Evolutionary conservation across 75 land plant genomes (phyloP).

Genomic region (Chamaecyparis obtusa): DNA sequence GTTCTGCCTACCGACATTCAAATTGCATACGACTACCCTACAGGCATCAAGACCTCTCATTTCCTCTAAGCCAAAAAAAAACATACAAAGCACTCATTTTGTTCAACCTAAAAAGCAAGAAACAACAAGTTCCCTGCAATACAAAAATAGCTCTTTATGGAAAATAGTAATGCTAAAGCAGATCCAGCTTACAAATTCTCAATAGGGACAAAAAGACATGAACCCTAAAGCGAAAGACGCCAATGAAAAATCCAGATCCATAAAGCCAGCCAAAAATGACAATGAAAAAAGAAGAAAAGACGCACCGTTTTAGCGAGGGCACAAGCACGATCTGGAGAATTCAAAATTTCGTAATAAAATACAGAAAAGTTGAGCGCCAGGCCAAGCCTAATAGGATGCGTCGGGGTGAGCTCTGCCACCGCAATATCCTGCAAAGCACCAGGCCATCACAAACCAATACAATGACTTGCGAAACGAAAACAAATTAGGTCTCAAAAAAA

Average conservation of each 20-base stretch:
- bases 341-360: conserved; percentile 73
- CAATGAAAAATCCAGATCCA: neutral
- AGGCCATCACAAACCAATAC: neutral
- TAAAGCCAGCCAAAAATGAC: neutral
- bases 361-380: conserved; percentile 64
- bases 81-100: too few species aligned
- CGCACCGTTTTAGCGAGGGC: conserved; percentile 49
- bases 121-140: neutral
- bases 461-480: neutral
- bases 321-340: conserved; percentile 77
- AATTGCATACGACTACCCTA: neutral
- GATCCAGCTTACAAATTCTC: neutral
- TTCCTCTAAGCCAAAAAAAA: too few species aligned
- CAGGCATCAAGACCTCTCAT: neutral
- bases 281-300: neutral
- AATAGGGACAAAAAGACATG: neutral
- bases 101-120: neutral
- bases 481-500: neutral
- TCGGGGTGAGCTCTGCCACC: conserved; percentile 57
- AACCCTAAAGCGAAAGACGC: neutral
- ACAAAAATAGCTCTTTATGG: neutral
- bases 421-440: conserved; percentile 46
- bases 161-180: neutral
- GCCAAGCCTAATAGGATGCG: conserved; percentile 68
- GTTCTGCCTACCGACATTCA: neutral